Evolutionary conservation across 345 rosid genomes (phyloP).

Genomic region (Punica granatum): DNA sequence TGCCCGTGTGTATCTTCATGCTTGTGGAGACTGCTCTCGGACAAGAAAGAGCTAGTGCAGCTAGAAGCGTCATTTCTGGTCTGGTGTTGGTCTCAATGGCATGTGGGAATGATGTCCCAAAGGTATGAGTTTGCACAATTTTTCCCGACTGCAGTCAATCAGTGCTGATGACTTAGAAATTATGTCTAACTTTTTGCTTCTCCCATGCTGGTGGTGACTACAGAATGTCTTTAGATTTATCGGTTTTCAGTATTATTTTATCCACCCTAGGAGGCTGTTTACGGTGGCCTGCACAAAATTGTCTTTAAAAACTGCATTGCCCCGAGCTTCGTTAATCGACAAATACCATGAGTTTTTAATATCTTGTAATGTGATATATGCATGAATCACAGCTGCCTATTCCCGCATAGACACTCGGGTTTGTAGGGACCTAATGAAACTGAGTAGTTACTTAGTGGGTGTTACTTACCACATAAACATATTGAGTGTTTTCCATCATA

Average conservation of each 20-base stretch:
- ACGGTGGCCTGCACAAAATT: no score
- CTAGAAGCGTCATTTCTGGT: conserved; percentile 77
- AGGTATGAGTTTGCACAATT: conserved; percentile 37
- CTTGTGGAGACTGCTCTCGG: conserved; percentile 39
- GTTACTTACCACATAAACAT: neutral
- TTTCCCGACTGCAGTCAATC: neutral
- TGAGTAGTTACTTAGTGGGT: neutral
- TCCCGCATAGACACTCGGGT: neutral
- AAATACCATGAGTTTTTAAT: no score
- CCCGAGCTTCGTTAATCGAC: no score
- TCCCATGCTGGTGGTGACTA: no score
- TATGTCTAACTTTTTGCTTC: no score
- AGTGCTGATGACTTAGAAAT: neutral
- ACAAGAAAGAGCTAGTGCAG: conserved; percentile 68
- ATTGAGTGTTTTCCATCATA: neutral
- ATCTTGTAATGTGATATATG: no score
- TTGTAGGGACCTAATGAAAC: neutral
- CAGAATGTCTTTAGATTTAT: no score
- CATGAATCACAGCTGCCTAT: no score
- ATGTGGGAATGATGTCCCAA: conserved; percentile 92
- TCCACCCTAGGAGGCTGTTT: no score
- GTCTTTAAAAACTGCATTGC: no score
- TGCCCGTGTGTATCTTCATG: conserved; percentile 73
- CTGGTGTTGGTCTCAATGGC: conserved; percentile 79
- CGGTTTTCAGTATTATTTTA: no score